Evolutionary conservation across 2,329 filamentous ascomycete species (phyloP).

Genomic region (Alternaria brassicicola): DNA sequence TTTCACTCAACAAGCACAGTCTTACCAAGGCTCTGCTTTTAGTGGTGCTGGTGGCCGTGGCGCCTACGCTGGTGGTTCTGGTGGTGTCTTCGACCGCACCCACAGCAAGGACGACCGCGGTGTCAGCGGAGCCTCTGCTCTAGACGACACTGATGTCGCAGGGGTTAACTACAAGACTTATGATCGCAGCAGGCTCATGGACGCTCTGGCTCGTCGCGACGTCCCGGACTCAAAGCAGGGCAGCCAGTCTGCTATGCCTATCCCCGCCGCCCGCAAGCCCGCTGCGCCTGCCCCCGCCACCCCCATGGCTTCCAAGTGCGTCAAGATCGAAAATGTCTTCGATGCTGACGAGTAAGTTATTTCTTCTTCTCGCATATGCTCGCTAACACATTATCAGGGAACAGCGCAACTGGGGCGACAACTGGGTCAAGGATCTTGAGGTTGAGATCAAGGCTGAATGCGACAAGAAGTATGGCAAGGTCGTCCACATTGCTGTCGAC

Average conservation of each 20-base stretch:
- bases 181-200: slow-evolving; percentile 97
- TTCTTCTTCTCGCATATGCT: neutral
- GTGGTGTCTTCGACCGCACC: slow-evolving; percentile 83
- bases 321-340: slow-evolving; percentile 95
- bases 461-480: slow-evolving; percentile 92
- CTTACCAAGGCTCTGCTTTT: slow-evolving; percentile 88
- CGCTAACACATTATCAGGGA: slow-evolving; percentile 36
- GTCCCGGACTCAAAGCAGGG: slow-evolving; percentile 68
- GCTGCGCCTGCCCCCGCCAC: slow-evolving; percentile 79
- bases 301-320: slow-evolving; percentile 87
- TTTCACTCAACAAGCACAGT: slow-evolving; percentile 69
- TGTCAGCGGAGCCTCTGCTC: slow-evolving; percentile 84
- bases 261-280: slow-evolving; percentile 63
- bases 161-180: slow-evolving; percentile 99
- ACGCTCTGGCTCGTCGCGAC: slow-evolving; percentile 81
- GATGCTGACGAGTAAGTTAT: slow-evolving; percentile 80
- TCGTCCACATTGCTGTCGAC: slow-evolving; percentile 96
- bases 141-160: slow-evolving; percentile 96
- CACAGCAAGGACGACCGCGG: slow-evolving; percentile 88
- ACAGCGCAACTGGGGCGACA: slow-evolving; percentile 29
- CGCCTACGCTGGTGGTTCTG: slow-evolving; percentile 73
- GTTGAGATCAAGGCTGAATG: slow-evolving; percentile 92
- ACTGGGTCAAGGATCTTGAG: slow-evolving; percentile 91
- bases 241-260: slow-evolving; percentile 48
- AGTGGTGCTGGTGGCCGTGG: slow-evolving; percentile 89